Conservation (phyloP, 2,329 filamentous ascomycete genomes). For the Penicillium occitanis region DNA sequence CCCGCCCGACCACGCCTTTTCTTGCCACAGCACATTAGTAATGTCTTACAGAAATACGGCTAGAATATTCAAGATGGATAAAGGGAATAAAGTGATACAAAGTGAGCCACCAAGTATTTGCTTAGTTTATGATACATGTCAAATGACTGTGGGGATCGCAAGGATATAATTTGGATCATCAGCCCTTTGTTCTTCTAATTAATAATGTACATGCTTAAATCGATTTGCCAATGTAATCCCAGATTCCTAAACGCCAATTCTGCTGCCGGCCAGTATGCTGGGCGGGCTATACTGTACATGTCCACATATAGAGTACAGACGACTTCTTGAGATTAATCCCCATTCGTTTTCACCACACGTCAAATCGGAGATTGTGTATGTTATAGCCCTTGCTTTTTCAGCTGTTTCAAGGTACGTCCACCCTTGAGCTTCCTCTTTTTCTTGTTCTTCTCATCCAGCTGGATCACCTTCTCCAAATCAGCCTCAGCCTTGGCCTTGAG, state of each 20-base stretch:
- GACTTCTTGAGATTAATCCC: not conserved
- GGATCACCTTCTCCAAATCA: not conserved
- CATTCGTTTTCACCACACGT: not conserved
- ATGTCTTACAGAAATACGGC: not conserved
- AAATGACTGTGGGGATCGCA: too few species aligned
- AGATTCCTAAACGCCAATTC: conserved; percentile 15
- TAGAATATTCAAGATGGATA: not conserved
- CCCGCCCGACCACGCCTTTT: not conserved
- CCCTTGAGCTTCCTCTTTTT: conserved; percentile 15
- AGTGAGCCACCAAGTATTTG: not conserved
- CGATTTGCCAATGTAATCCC: conserved; percentile 5
- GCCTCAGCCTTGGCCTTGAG: conserved; percentile 3
- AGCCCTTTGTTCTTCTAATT: not conserved
- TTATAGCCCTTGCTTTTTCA: conserved; percentile 2
- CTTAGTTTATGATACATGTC: not conserved
- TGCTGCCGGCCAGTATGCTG: conserved; percentile 9
- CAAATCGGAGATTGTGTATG: not conserved
- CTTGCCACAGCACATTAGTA: conserved; percentile 3
- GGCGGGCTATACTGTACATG: conserved; percentile 1
- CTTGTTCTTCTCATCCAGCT: not conserved
- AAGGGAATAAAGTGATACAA: not conserved
- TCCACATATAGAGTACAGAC: not conserved
- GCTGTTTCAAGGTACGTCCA: not conserved
- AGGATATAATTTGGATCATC: not conserved
- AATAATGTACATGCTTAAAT: conserved; percentile 5